phyloP scores from a whole-genome alignment of 352 stramenopile genomes.

The Pythium folliculosum region DNA sequence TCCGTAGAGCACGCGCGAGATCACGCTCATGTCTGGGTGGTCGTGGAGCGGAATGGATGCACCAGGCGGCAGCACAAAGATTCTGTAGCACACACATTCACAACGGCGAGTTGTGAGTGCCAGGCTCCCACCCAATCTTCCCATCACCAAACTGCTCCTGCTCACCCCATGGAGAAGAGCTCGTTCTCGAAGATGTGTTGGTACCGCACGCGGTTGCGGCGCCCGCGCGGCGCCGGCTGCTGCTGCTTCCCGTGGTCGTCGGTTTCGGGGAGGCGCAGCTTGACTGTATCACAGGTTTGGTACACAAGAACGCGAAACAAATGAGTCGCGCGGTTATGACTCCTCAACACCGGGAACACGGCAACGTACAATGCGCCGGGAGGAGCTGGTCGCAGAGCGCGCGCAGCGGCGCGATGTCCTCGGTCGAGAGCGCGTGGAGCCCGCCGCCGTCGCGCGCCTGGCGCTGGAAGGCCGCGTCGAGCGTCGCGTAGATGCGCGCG shows the following conservation, averaged over 20 bases:
- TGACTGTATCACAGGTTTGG: slow-evolving; percentile 37
- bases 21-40: slow-evolving; percentile 84
- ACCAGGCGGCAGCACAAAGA: slow-evolving; percentile 81
- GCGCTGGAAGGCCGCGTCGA: slow-evolving; percentile 43
- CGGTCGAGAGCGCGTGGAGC: slow-evolving; percentile 43
- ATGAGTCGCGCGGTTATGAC: background rate
- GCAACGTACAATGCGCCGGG: slow-evolving; percentile 56
- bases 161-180: slow-evolving; percentile 78
- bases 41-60: slow-evolving; percentile 78
- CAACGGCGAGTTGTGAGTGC: background rate
- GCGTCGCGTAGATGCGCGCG: slow-evolving; percentile 48
- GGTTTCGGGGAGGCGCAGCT: slow-evolving; percentile 45
- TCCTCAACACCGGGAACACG: background rate
- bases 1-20: slow-evolving; percentile 82
- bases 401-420: slow-evolving; percentile 69
- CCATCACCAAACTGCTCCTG: background rate
- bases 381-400: slow-evolving; percentile 69
- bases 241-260: background rate
- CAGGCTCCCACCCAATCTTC: background rate
- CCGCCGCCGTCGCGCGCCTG: slow-evolving; percentile 29
- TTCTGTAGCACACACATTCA: slow-evolving; percentile 36
- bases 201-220: slow-evolving; percentile 56
- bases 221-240: slow-evolving; percentile 7
- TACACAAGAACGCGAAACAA: background rate
- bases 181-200: slow-evolving; percentile 84